phyloP scores from a whole-genome alignment of 1,284 basidiomycete species.

The Crucibulum cyathiforme region DNA sequence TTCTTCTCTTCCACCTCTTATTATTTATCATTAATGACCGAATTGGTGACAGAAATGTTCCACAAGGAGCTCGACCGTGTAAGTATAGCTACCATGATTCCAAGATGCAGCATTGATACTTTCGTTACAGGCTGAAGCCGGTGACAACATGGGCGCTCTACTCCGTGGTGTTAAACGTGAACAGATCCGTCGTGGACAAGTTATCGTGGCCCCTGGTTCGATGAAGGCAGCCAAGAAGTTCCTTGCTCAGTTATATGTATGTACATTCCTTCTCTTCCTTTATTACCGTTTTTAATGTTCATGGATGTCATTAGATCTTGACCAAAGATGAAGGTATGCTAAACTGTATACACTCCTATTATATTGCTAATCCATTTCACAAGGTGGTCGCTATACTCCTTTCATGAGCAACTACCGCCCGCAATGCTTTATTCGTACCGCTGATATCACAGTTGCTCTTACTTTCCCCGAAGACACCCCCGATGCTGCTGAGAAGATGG shows the following conservation, averaged over 20 bases:
- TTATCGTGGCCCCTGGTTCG: constrained; percentile 89
- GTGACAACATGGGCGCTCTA: constrained; percentile 99
- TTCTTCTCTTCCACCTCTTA: background rate
- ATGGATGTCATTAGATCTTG: constrained; percentile 63
- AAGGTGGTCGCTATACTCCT: constrained; percentile 93
- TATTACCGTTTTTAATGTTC: constrained; percentile 3
- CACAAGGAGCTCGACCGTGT: constrained; percentile 98
- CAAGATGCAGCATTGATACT: background rate
- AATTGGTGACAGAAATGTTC: constrained; percentile 85
- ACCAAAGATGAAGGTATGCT: constrained; percentile 89
- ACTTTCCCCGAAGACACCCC: constrained; percentile 86
- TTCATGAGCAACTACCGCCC: constrained; percentile 98
- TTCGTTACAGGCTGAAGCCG: constrained; percentile 82
- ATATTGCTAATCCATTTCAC: background rate
- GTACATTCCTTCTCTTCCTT: constrained; percentile 29
- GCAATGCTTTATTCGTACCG: constrained; percentile 96
- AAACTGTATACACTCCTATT: background rate
- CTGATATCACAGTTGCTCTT: constrained; percentile 89
- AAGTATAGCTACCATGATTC: constrained; percentile 23
- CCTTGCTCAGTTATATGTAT: constrained; percentile 88
- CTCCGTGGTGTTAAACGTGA: constrained; percentile 98
- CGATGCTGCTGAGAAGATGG: constrained; percentile 85
- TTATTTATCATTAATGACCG: background rate
- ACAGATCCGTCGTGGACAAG: constrained; percentile 93
- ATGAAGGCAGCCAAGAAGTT: constrained; percentile 97